Evolutionary conservation across 129 eudicot genomes (phyloP).

Genomic region (Escallonia herrerae): DNA sequence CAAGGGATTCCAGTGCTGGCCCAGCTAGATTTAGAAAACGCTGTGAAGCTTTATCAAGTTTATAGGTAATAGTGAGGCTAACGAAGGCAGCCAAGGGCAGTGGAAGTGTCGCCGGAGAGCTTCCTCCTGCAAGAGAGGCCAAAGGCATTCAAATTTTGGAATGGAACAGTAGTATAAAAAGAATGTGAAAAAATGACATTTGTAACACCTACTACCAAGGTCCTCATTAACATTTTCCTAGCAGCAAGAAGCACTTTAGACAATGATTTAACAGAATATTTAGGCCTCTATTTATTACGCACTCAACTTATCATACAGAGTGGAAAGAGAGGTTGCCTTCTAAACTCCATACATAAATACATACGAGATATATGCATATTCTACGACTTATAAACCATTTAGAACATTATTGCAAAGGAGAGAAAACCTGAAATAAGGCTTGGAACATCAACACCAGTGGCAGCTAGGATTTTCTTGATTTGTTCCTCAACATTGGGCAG

Average conservation of each 20-base stretch:
- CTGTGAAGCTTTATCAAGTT: constrained; percentile 88
- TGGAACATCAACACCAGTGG: constrained; percentile 90
- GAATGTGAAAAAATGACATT: too few relatives aligned
- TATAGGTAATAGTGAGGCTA: constrained; percentile 96
- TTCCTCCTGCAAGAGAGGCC: constrained; percentile 45
- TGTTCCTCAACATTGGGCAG: constrained; percentile 84
- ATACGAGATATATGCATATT: background rate
- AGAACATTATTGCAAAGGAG: background rate
- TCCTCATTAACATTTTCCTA: background rate
- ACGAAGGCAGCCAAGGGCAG: constrained; percentile 97
- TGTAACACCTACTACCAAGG: background rate
- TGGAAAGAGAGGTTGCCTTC: too few relatives aligned
- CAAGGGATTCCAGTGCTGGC: constrained; percentile 79
- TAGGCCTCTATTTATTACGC: too few relatives aligned
- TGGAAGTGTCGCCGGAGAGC: constrained; percentile 82
- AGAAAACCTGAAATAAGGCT: constrained; percentile 78
- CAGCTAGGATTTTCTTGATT: constrained; percentile 81
- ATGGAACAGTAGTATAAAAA: too few relatives aligned
- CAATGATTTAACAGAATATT: background rate
- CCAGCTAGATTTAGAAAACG: constrained; percentile 91
- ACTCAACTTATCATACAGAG: too few relatives aligned
- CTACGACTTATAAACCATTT: background rate
- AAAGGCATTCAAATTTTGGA: too few relatives aligned
- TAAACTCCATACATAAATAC: background rate
- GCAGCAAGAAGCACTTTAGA: background rate